Base-by-base conservation (phyloP, 1,284 basidiomycete genomes). In the Lentinus polychrous region DNA sequence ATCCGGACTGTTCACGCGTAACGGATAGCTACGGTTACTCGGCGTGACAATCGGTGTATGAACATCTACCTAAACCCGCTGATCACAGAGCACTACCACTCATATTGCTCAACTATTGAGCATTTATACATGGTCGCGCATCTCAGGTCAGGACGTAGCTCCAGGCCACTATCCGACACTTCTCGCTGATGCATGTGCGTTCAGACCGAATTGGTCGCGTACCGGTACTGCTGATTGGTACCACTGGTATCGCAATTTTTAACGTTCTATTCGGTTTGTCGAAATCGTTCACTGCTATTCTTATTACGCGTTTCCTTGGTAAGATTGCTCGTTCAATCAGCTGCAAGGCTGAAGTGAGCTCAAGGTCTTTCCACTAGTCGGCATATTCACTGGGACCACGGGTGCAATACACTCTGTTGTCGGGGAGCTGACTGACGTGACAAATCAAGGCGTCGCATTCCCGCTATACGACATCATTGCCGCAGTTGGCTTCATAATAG, bases 341-440 rank as follows among this genome's bases (percentile, higher is more conserved):
- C n/a, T n/a, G n/a, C n/a, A n/a, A n/a, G n/a, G n/a, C n/a, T n/a
- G 10, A 15, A 23, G 22, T n/a, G 43, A 27, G 31, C 43, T 44
- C 8, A 14, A 8, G 11, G 43, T n/a, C n/a, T n/a, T n/a, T n/a
- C 18, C 24, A 11, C n/a, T 27, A 66, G 64, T 51, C 15, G 62
- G 64, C 1, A 58, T 80, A 6, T 76, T 76, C 52, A 75, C 74
- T 23, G 82, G 80, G 8, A 84, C 76, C 39, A 64, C 79, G 31
- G 78, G 80, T 14, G 81, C 81, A 17, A 73, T 82, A 23, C 77
- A 81, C 45, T 79, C 78, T 0, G 69, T 78, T 1, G 68, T 84
- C 0, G 76, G 79, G 8, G 83, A 86, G 60, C 69, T 87, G n/a
- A 81, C 81, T 2, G 79, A 87, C 56, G 60, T 73, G 8, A 76